Evolutionary conservation across 2,329 filamentous ascomycete genomes (phyloP).

Genomic region (Cladobotryum mycophilum): DNA sequence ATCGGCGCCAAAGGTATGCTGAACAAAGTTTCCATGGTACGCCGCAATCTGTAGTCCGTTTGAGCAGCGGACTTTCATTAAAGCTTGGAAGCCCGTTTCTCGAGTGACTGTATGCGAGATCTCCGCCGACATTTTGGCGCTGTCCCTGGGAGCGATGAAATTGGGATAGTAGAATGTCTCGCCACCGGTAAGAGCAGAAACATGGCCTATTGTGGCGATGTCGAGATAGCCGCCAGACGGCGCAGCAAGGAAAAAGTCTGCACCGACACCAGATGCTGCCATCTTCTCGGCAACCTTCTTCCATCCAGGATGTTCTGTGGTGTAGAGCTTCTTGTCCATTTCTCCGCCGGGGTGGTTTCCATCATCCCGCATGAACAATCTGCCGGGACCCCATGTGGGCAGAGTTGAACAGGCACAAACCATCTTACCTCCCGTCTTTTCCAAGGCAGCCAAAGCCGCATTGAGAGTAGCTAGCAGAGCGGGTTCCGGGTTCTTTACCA

Average conservation of each 20-base stretch:
- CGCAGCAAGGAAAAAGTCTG: slow-evolving; percentile 91
- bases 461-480: slow-evolving; percentile 79
- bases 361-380: slow-evolving; percentile 80
- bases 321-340: slow-evolving; percentile 84
- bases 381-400: slow-evolving; percentile 85
- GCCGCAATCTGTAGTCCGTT: slow-evolving; percentile 87
- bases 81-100: slow-evolving; percentile 88
- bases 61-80: slow-evolving; percentile 98
- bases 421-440: slow-evolving; percentile 86
- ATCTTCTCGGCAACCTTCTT: slow-evolving; percentile 81
- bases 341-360: slow-evolving; percentile 81
- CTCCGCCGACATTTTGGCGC: slow-evolving; percentile 75
- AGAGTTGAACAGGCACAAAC: slow-evolving; percentile 81
- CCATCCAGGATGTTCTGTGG: slow-evolving; percentile 84
- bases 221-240: slow-evolving; percentile 88
- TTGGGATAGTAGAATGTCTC: slow-evolving; percentile 97
- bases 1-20: slow-evolving; percentile 91
- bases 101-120: slow-evolving; percentile 79
- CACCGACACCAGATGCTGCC: slow-evolving; percentile 77
- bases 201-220: slow-evolving; percentile 83
- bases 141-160: slow-evolving; percentile 82
- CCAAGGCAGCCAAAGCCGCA: slow-evolving; percentile 75
- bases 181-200: slow-evolving; percentile 83
- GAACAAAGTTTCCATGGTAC: slow-evolving; percentile 96
- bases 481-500: slow-evolving; percentile 84